Evolutionary conservation across 179 eudicot species (phyloP).

Genomic region (Drosera spatulata): DNA sequence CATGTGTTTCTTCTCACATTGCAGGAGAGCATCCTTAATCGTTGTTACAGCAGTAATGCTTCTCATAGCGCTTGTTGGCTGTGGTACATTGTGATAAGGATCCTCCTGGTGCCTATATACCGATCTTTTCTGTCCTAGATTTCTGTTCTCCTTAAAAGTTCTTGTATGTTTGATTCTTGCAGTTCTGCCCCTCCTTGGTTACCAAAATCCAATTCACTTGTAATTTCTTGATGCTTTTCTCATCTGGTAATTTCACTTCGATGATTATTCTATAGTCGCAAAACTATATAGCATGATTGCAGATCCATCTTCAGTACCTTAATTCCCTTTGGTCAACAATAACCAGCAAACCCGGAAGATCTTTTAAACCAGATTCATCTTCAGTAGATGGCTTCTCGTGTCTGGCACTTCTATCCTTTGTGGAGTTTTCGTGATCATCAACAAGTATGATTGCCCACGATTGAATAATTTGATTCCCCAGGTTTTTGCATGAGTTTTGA

Average conservation of each 20-base stretch:
- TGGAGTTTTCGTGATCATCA: conserved; percentile 71
- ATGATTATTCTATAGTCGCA: background rate
- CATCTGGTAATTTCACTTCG: background rate
- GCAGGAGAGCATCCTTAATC: conserved; percentile 62
- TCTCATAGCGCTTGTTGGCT: conserved; percentile 59
- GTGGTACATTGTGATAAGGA: conserved; percentile 36
- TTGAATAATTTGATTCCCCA: too few species aligned
- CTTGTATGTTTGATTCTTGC: conserved; percentile 11
- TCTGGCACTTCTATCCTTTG: conserved; percentile 70
- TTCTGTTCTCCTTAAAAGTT: too few species aligned
- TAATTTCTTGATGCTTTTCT: conserved; percentile 20
- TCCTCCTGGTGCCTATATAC: background rate
- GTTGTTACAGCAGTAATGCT: conserved; percentile 69
- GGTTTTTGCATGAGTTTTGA: too few species aligned
- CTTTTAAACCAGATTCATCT: too few species aligned
- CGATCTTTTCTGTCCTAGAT: too few species aligned
- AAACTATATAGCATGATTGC: conserved; percentile 9
- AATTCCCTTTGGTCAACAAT: too few species aligned
- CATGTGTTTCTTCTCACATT: background rate
- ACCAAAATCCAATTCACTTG: conserved; percentile 68
- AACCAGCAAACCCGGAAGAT: too few species aligned
- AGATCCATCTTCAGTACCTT: too few species aligned
- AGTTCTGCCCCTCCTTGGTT: conserved; percentile 62
- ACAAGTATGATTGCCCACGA: too few species aligned
- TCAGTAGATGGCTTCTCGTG: conserved; percentile 91